Percentiles rank a stretch among this genome's conserved stretches.
Conservation (phyloP, 2,329 filamentous ascomycete species). For the Neopestalotiopsis clavispora region DNA sequence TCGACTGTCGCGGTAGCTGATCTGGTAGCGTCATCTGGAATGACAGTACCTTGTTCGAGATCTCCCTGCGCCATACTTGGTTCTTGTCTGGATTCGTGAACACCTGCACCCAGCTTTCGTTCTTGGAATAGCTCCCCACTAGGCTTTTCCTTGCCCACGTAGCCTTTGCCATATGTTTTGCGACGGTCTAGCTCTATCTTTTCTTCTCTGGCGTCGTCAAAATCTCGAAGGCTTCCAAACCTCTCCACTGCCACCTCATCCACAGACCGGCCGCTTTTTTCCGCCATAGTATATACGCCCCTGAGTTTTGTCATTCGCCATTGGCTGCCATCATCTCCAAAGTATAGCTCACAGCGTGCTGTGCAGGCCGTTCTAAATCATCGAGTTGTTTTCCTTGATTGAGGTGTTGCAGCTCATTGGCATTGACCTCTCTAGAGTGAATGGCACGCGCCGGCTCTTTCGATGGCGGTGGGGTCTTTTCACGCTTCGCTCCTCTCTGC, state of each 20-base stretch:
- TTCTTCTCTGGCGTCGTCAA: slow-evolving; percentile 93
- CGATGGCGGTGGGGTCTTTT: slow-evolving; percentile 55
- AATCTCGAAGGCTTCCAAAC: slow-evolving; percentile 80
- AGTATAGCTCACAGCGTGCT: slow-evolving; percentile 74
- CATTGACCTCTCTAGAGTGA: slow-evolving; percentile 82
- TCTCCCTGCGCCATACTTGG: slow-evolving; percentile 34
- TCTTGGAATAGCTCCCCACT: slow-evolving; percentile 86
- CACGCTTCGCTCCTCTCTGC: slow-evolving; percentile 61
- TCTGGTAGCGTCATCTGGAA: slow-evolving; percentile 58
- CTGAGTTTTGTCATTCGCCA: slow-evolving; percentile 98
- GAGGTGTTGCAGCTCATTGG: slow-evolving; percentile 63
- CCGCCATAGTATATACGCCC: slow-evolving; percentile 78
- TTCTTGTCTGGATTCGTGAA: slow-evolving; percentile 42
- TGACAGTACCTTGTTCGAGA: slow-evolving; percentile 59
- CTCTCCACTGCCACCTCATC: slow-evolving; percentile 85
- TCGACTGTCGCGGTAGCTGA: slow-evolving; percentile 63
- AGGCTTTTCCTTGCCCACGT: slow-evolving; percentile 84
- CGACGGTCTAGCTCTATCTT: slow-evolving; percentile 87
- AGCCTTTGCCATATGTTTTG: slow-evolving; percentile 82
- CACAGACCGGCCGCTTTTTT: slow-evolving; percentile 72
- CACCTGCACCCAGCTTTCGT: slow-evolving; percentile 64
- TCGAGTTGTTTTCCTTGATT: slow-evolving; percentile 61
- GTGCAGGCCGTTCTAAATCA: slow-evolving; percentile 55
- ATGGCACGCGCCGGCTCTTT: slow-evolving; percentile 72
- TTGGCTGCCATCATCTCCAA: slow-evolving; percentile 87